Percentiles rank a stretch among this genome's conserved stretches.
Conservation (phyloP, 164 flowering plant genomes). For the Vitis rotundifolia region DNA sequence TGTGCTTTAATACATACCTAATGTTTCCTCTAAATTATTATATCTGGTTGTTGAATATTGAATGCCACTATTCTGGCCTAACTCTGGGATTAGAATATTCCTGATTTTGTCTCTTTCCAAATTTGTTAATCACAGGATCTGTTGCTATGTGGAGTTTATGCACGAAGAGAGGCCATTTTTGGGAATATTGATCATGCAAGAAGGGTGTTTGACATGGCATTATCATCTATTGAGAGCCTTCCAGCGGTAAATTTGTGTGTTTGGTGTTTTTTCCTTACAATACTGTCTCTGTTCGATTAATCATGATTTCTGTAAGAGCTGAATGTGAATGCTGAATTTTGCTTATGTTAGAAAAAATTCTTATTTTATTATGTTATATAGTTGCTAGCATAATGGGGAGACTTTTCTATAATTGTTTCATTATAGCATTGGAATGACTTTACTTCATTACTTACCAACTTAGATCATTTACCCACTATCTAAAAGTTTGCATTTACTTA, state of each 20-base stretch:
- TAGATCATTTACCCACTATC: too few relatives aligned
- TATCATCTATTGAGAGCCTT: slow-evolving; percentile 68
- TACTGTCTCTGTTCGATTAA: background rate
- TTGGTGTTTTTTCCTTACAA: slow-evolving; percentile 11
- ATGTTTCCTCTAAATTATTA: too few relatives aligned
- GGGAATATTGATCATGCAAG: slow-evolving; percentile 89
- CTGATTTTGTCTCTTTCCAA: background rate
- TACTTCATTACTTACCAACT: too few relatives aligned
- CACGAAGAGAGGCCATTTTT: slow-evolving; percentile 74
- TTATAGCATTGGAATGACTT: too few relatives aligned
- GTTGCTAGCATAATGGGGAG: too few relatives aligned
- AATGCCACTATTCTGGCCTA: background rate
- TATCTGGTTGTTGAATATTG: too few relatives aligned
- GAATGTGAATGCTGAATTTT: background rate
- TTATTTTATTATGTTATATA: too few relatives aligned
- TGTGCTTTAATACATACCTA: too few relatives aligned
- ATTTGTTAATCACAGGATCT: slow-evolving; percentile 56
- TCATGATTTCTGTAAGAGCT: background rate
- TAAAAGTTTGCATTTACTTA: too few relatives aligned
- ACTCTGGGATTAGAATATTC: background rate
- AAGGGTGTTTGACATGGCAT: slow-evolving; percentile 94
- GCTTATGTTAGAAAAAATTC: too few relatives aligned
- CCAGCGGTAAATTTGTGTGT: slow-evolving; percentile 42
- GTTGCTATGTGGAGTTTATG: slow-evolving; percentile 92
- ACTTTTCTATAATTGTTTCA: too few relatives aligned